Percentiles rank a stretch among this genome's conserved stretches.
These are phyloP conservation scores for Cladobotryum mycophilum DNA, from an alignment of 2,329 filamentous ascomycete species.

Conservation along the genomic window DNA sequence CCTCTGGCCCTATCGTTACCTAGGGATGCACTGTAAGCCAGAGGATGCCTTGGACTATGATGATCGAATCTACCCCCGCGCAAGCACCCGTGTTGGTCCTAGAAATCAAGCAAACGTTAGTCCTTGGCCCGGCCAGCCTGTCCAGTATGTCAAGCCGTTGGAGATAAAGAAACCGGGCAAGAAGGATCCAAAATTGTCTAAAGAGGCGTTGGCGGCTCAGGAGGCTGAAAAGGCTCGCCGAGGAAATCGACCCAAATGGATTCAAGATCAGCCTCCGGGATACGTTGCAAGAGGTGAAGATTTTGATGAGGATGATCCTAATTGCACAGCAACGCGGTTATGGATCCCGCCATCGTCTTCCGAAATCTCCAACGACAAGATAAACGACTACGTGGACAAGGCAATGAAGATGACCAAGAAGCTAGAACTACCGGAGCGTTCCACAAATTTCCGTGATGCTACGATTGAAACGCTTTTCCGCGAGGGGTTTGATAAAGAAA, in stretches of 20 bases:
- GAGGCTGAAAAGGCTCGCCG: conserved; percentile 76
- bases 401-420: conserved; percentile 58
- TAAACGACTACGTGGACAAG: conserved; percentile 71
- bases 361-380: conserved; percentile 46
- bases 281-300: conserved; percentile 84
- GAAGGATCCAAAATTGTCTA: conserved; percentile 70
- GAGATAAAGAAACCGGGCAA: conserved; percentile 80
- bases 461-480: conserved; percentile 68
- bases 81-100: conserved; percentile 84
- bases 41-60: conserved; percentile 96
- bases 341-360: conserved; percentile 68
- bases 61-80: conserved; percentile 92
- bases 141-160: conserved; percentile 83
- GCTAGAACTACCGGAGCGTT: conserved; percentile 66
- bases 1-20: conserved; percentile 92
- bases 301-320: conserved; percentile 60
- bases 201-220: conserved; percentile 70
- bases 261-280: conserved; percentile 83
- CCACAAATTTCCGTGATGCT: conserved; percentile 83
- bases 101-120: conserved; percentile 83
- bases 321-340: conserved; percentile 66
- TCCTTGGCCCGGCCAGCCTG: conserved; percentile 77
- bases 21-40: conserved; percentile 90
- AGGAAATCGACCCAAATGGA: conserved; percentile 83
- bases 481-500: conserved; percentile 63